A percentile compares a stretch with the other conserved stretches of the same genome.
Evolutionary conservation across 2,329 filamentous ascomycete species (phyloP).

Genomic region (Calonectria leucothoes): DNA sequence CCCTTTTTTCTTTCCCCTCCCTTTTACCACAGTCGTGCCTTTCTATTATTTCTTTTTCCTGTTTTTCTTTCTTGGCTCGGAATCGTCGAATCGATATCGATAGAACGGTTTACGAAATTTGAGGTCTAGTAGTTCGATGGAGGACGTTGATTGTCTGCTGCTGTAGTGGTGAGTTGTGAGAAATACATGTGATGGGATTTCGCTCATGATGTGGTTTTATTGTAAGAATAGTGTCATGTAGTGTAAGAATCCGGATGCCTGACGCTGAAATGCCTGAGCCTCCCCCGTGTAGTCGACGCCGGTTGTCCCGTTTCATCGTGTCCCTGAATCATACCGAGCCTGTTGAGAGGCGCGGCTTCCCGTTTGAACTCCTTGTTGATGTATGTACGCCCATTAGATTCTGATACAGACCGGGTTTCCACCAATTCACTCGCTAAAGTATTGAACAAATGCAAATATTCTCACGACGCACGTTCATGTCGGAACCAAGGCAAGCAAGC

Average conservation of each 20-base stretch:
- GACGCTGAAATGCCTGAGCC: slow-evolving; percentile 25
- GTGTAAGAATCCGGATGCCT: slow-evolving; percentile 27
- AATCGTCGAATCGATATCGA: background rate
- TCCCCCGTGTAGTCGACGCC: slow-evolving; percentile 29
- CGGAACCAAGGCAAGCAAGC: background rate
- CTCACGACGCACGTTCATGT: slow-evolving; percentile 22
- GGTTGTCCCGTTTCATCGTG: slow-evolving; percentile 33
- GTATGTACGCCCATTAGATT: slow-evolving; percentile 26
- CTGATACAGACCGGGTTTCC: background rate
- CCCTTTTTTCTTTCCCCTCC: background rate
- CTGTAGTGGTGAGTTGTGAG: slow-evolving; percentile 22
- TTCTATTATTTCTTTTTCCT: too few relatives aligned
- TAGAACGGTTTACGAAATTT: background rate
- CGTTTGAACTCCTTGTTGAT: slow-evolving; percentile 31
- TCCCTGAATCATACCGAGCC: slow-evolving; percentile 37
- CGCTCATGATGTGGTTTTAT: slow-evolving; percentile 24
- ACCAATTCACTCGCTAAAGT: background rate
- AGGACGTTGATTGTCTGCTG: slow-evolving; percentile 2
- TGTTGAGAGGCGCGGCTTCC: slow-evolving; percentile 43
- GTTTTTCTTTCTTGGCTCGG: background rate
- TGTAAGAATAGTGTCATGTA: slow-evolving; percentile 27
- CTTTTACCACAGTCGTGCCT: too few relatives aligned
- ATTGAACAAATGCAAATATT: slow-evolving; percentile 1
- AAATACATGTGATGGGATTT: background rate
- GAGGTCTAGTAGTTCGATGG: background rate